Base-by-base conservation (phyloP, 768 basidiomycete genomes). In the Clitopilus passeckerianus region DNA sequence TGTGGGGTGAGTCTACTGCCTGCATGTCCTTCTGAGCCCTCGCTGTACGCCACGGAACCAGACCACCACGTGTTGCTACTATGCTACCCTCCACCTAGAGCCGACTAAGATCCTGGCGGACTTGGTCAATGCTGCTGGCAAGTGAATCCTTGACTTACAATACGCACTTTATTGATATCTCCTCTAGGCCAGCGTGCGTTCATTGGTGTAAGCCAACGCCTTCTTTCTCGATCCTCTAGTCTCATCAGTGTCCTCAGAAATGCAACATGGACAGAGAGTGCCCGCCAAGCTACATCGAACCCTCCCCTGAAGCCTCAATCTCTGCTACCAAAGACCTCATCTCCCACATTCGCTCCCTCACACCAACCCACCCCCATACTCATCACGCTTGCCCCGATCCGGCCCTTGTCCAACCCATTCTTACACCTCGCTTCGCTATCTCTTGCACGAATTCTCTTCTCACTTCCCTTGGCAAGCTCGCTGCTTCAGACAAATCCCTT, bases 371-470 rank as follows among this genome's bases (percentile, higher is more conserved):
- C 30, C 66, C 73, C 27, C 56, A 67, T 23, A 59, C 64, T 27
- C 65, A 68, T 52, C 65, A 68, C 10, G 61, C 57, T 9, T 65
- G 73, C 22, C 62, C 71, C 20, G 62, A 66, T 23, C 67, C 69
- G 59, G 79, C 84, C 1, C 84, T 95, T 6, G 89, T 98, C 9
- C 90, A 91, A 58, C 96, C 96, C 5, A 86, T 94, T 66, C 74
- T 98, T 44, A 98, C 96, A 0, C 96, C 96, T 14, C 90, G 96
- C n/a, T 98, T 98, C 71, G 96, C 96, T 22, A 89, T 98, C 60
- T 87, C 91, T 10, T 96, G 94, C 72, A 86, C 94, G 0, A 71
- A 78, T 12, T 74, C 82, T n/a, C 83, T 95, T 30, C 80, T 98
- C 54, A 53, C 67, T 0, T 72, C 74, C 4, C 78, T 98, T 5